phyloP scores from a whole-genome alignment of 177 flowering plant species.

The Vitis hybrid region DNA sequence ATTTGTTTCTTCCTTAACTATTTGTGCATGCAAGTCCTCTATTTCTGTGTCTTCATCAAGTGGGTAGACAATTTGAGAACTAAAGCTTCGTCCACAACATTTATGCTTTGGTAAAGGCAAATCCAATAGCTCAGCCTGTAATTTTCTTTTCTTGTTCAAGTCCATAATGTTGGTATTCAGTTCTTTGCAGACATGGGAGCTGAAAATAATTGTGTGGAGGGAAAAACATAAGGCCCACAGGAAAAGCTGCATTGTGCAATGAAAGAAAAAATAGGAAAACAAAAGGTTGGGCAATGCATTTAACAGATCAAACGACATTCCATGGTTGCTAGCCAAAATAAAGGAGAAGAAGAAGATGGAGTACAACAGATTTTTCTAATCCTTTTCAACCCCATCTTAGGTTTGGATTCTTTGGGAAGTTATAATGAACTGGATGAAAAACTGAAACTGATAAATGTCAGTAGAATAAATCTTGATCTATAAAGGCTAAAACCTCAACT shows the following conservation, averaged over 20 bases:
- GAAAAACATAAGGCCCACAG: not conserved
- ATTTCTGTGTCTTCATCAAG: slow-evolving; percentile 12
- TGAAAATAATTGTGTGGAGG: slow-evolving; percentile 10
- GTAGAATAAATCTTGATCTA: no score
- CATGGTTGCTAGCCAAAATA: not conserved
- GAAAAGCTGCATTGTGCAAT: slow-evolving; percentile 4
- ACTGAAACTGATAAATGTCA: no score
- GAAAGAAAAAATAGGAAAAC: not conserved
- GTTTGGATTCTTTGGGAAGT: no score
- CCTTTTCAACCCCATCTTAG: no score
- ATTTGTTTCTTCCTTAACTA: slow-evolving; percentile 17
- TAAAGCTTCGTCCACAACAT: slow-evolving; percentile 22
- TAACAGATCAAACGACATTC: not conserved
- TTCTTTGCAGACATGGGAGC: slow-evolving; percentile 17
- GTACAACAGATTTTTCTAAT: not conserved
- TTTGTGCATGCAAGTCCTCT: not conserved
- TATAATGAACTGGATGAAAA: no score
- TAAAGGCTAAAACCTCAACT: no score
- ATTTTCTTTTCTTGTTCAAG: slow-evolving; percentile 59
- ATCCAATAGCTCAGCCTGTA: slow-evolving; percentile 41
- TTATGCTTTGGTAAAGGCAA: slow-evolving; percentile 57
- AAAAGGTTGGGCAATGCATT: not conserved
- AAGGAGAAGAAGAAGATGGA: not conserved
- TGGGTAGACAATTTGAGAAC: slow-evolving; percentile 11
- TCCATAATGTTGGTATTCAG: slow-evolving; percentile 8